Conservation (phyloP, 345 rosid species). For the Psidium friedrichsthalianum region DNA sequence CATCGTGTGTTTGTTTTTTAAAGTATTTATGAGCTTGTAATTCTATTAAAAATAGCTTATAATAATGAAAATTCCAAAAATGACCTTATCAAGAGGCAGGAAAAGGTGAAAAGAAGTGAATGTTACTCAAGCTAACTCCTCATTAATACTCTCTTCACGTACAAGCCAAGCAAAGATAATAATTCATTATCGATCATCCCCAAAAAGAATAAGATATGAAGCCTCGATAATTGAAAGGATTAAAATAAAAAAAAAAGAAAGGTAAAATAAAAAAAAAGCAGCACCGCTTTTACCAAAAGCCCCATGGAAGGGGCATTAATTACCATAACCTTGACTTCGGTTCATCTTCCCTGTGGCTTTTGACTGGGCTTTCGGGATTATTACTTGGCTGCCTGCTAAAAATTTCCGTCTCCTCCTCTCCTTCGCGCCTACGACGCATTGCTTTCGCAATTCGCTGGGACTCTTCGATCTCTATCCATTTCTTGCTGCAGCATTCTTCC, state of each 20-base stretch:
- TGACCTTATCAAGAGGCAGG: neutral
- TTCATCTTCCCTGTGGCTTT: neutral
- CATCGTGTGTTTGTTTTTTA: neutral
- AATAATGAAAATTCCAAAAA: neutral
- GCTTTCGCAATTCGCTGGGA: neutral
- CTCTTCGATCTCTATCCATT: neutral
- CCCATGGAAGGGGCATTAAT: neutral
- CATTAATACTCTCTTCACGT: neutral
- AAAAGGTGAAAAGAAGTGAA: neutral
- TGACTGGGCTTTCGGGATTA: neutral
- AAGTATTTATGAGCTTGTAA: neutral
- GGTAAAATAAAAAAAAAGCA: neutral
- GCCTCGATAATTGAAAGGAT: neutral
- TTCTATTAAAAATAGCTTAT: neutral
- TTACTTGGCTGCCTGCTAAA: neutral
- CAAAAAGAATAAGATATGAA: neutral
- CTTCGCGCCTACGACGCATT: neutral
- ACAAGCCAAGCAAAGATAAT: neutral
- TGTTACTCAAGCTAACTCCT: neutral
- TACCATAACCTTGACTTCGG: neutral
- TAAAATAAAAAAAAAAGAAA: neutral
- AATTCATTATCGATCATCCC: neutral
- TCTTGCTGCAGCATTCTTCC: neutral
- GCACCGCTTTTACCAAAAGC: neutral
- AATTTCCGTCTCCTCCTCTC: neutral